Evolutionary conservation across 2,329 filamentous ascomycete species (phyloP).

Genomic region (Chrysoporthe cubensis): DNA sequence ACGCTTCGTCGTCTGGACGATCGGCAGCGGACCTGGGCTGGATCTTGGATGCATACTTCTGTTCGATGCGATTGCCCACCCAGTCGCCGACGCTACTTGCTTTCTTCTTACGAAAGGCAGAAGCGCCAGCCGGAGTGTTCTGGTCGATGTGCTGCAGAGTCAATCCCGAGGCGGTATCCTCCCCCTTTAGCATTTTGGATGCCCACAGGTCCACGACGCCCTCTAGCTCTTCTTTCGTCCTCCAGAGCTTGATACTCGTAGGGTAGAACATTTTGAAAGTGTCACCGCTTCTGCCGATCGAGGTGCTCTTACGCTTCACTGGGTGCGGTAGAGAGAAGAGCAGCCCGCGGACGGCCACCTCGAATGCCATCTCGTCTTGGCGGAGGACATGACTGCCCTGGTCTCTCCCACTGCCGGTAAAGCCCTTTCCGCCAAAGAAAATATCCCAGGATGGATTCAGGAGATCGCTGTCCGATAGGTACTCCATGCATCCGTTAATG

Average conservation of each 20-base stretch:
- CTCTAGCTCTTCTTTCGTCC: constrained; percentile 79
- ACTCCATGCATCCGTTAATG: constrained; percentile 82
- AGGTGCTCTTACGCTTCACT: constrained; percentile 69
- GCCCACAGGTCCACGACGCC: constrained; percentile 73
- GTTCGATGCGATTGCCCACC: constrained; percentile 28
- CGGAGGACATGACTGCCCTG: constrained; percentile 74
- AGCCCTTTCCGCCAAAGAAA: constrained; percentile 66
- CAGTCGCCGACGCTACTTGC: constrained; percentile 30
- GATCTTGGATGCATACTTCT: constrained; percentile 33
- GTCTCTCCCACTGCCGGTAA: constrained; percentile 55
- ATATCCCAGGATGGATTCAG: constrained; percentile 74
- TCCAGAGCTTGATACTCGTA: constrained; percentile 81
- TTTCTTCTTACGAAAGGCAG: constrained; percentile 53
- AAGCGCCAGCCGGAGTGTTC: constrained; percentile 43
- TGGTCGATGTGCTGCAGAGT: constrained; percentile 38
- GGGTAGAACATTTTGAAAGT: constrained; percentile 93
- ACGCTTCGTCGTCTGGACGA: constrained; percentile 31
- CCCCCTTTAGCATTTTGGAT: constrained; percentile 61
- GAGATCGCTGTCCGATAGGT: constrained; percentile 85
- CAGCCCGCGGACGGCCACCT: constrained; percentile 84
- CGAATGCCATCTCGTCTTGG: constrained; percentile 93
- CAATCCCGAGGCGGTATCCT: constrained; percentile 36
- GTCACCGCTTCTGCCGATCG: constrained; percentile 54
- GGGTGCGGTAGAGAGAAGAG: constrained; percentile 84
- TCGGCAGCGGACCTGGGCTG: constrained; percentile 28